These are phyloP conservation scores for Xylaria sp. DNA, from an alignment of 2,329 filamentous ascomycete species.

Conservation along the genomic window DNA sequence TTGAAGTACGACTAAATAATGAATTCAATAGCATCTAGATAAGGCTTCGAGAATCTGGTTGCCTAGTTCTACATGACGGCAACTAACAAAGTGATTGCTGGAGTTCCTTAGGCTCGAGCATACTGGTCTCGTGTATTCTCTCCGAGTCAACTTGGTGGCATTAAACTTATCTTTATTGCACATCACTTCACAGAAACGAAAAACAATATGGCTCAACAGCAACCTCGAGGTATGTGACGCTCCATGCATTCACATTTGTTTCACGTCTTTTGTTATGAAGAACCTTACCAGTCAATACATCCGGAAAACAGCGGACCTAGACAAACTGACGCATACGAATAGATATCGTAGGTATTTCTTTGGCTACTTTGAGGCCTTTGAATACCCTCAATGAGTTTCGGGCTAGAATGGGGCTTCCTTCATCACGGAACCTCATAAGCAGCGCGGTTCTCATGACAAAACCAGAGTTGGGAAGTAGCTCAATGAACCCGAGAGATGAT, in stretches of 20 bases:
- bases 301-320: not conserved
- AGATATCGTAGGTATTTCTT: not conserved
- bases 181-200: not conserved
- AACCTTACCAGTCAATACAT: not conserved
- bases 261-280: not conserved
- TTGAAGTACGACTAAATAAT: not conserved
- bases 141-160: not conserved
- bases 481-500: not conserved
- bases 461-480: not conserved
- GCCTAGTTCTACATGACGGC: not conserved
- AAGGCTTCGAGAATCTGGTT: not conserved
- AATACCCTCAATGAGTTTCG: slow-evolving; percentile 11
- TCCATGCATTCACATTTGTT: not conserved
- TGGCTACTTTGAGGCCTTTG: not conserved
- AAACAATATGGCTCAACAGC: slow-evolving; percentile 14
- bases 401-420: slow-evolving; percentile 2
- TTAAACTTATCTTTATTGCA: not conserved
- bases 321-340: not conserved
- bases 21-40: not conserved
- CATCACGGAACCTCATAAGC: slow-evolving; percentile 25
- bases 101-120: not conserved
- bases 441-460: not conserved
- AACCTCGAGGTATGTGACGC: slow-evolving; percentile 5
- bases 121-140: not conserved
- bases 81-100: not conserved